A percentile compares a stretch with the other conserved stretches of the same genome.
These are phyloP conservation scores for Colletotrichum cuscutae DNA, from an alignment of 2,329 filamentous ascomycete species.

Conservation along the genomic window DNA sequence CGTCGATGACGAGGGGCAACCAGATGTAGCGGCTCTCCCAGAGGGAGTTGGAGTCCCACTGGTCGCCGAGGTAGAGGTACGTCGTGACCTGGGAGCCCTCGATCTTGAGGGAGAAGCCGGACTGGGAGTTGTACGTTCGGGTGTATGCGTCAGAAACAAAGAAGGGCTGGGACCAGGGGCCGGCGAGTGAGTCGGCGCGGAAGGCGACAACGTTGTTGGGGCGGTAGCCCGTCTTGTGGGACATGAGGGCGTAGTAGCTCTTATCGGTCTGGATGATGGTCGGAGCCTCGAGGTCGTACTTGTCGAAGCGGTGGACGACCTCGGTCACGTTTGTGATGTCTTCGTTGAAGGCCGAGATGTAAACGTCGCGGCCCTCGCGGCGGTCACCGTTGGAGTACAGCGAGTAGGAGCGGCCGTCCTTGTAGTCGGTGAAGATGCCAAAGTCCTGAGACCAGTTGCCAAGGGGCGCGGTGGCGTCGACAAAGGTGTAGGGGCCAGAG, in stretches of 20 bases:
- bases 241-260: constrained; percentile 70
- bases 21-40: constrained; percentile 68
- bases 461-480: constrained; percentile 63
- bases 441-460: constrained; percentile 74
- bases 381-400: constrained; percentile 70
- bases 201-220: constrained; percentile 70
- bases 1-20: constrained; percentile 63
- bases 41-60: constrained; percentile 62
- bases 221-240: constrained; percentile 72
- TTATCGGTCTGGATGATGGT: constrained; percentile 69
- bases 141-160: constrained; percentile 60
- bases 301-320: constrained; percentile 65
- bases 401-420: constrained; percentile 64
- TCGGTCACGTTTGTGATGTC: constrained; percentile 61
- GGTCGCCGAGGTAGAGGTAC: constrained; percentile 59
- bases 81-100: constrained; percentile 60
- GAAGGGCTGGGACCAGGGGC: constrained; percentile 64
- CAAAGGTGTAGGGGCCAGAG: constrained; percentile 64
- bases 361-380: constrained; percentile 65
- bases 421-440: constrained; percentile 69
- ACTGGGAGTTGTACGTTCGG: constrained; percentile 62
- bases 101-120: constrained; percentile 59
- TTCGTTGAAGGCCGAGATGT: constrained; percentile 64
- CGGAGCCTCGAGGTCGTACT: constrained; percentile 69
- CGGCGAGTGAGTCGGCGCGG: constrained; percentile 58